Conservation (phyloP, 2,329 filamentous ascomycete species). For the Botrytis squamosa region DNA sequence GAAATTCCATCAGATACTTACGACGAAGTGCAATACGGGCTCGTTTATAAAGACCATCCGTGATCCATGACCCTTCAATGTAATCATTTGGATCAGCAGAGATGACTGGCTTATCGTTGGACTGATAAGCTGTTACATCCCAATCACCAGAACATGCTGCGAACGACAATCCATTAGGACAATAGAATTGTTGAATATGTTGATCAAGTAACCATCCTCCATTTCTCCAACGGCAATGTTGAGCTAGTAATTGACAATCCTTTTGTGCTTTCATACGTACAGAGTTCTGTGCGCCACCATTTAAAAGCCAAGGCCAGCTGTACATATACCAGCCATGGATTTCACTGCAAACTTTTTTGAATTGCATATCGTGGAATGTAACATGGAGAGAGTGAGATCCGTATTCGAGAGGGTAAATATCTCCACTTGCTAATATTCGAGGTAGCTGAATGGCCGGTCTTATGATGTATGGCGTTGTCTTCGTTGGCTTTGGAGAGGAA, state of each 20-base stretch:
- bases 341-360: neutral
- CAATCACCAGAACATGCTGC: neutral
- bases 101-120: neutral
- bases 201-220: conserved; percentile 17
- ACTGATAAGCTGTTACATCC: too few species aligned
- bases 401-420: conserved; percentile 14
- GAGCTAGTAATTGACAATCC: conserved; percentile 6
- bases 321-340: conserved; percentile 8
- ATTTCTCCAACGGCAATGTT: conserved; percentile 16
- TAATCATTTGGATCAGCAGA: conserved; percentile 3
- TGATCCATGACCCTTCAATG: neutral
- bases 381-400: neutral
- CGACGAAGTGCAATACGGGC: neutral
- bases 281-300: neutral
- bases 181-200: conserved; percentile 12
- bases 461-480: neutral
- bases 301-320: neutral
- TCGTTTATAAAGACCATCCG: neutral
- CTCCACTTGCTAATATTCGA: conserved; percentile 7
- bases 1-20: conserved; percentile 16
- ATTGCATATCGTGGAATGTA: neutral
- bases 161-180: neutral
- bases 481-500: too few species aligned
- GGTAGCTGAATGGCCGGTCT: neutral
- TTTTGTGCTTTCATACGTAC: neutral